Evolutionary conservation across 257 asterid species (phyloP), one percentile per base, ranked within the genome.

Genomic region (Solanum medicagineum): DNA sequence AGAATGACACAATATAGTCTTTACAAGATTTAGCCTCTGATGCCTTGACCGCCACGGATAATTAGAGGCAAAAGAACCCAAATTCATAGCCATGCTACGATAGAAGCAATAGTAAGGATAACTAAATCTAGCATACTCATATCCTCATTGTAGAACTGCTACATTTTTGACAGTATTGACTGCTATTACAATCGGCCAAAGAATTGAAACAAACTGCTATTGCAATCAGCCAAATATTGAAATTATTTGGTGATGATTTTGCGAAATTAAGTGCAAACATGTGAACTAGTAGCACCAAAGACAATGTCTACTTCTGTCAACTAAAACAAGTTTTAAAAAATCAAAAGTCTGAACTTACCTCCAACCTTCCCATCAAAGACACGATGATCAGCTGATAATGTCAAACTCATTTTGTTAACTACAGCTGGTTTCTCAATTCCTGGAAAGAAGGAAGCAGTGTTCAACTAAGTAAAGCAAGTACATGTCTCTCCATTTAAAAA

Each of bases 291-390:
- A 77, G 63, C 57, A 1, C 22, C 13, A 45, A 74, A 45, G 26
- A 44, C 32, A 9, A 26, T 77, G 42, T 9, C 82, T 16, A 53
- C 65, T 54, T 53, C 83, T 29, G 26, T 16, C 10, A 53, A 53
- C 65, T 29, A 79, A 16, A 16, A 79, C 47, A 53, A 79, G 66
- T 36, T 53, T 16, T 53, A 16, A 79, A 29, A 53, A 17, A 77
- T 53, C 7, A 44, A 10, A 8, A 40, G 66, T 69, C 24, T 49
- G 45, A 53, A 88, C 84, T 36, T 92, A 94, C 99, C 98, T 93
- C 95, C 98, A 90, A 97, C 96, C 90, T 92, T 94, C 86, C 98
- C 98, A 90, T 97, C 97, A 86, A 95, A 95, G 87, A 95, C 96
- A 8, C 98, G 98, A 84, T 95, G 98, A 87, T 97, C 99, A 44